phyloP scores from a whole-genome alignment of 208 protist species.

The Crithidia bombi region DNA sequence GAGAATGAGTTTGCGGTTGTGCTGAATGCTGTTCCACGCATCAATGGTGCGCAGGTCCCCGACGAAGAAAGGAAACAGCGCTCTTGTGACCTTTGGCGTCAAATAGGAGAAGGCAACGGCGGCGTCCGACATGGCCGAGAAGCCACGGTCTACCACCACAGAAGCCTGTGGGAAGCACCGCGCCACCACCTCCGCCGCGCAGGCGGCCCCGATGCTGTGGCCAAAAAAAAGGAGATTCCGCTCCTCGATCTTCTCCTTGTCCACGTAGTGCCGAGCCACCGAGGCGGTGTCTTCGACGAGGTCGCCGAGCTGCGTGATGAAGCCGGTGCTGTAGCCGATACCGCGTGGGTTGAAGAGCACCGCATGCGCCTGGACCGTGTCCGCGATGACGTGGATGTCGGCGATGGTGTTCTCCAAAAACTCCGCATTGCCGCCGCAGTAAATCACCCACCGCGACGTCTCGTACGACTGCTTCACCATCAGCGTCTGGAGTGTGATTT shows the following conservation, averaged over 20 bases:
- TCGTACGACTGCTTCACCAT: constrained; percentile 38
- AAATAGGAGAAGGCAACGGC: constrained; percentile 70
- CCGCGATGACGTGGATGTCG: constrained; percentile 36
- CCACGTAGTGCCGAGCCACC: constrained; percentile 41
- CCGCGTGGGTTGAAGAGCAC: constrained; percentile 84
- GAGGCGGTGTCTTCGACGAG: constrained; percentile 66
- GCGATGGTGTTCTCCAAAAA: constrained; percentile 61
- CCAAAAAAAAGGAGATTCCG: constrained; percentile 69
- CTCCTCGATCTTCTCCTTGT: constrained; percentile 42
- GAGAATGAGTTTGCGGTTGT: constrained; percentile 67
- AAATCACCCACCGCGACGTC: constrained; percentile 68
- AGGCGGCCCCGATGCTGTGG: constrained; percentile 83
- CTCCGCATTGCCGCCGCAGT: constrained; percentile 85
- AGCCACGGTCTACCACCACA: constrained; percentile 77
- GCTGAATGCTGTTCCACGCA: constrained; percentile 36
- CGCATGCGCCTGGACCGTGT: constrained; percentile 60
- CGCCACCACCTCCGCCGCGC: constrained; percentile 57
- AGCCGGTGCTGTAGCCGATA: constrained; percentile 71
- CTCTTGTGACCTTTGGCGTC: constrained; percentile 40
- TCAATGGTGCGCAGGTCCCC: constrained; percentile 67
- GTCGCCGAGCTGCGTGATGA: constrained; percentile 50
- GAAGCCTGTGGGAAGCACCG: constrained; percentile 31
- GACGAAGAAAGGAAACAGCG: constrained; percentile 36
- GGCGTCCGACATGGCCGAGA: constrained; percentile 76
- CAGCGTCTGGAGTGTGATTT: constrained; percentile 53